These are phyloP conservation scores for Chlorella sorokiniana DNA, from an alignment of 139 green algal species.

Conservation along the genomic window DNA sequence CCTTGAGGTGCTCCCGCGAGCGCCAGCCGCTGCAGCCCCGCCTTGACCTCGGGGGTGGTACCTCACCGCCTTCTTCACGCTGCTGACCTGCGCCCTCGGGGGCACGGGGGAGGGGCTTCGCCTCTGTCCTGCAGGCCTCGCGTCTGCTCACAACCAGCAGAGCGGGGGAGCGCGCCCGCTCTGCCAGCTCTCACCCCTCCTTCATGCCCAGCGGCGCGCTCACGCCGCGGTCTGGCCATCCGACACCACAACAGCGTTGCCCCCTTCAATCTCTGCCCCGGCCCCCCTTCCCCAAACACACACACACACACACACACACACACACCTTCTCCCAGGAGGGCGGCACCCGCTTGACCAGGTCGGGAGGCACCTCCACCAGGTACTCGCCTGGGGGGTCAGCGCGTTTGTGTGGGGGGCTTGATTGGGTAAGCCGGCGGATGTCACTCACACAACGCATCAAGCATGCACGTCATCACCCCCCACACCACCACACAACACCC, in stretches of 20 bases:
- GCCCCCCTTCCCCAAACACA: too few relatives aligned
- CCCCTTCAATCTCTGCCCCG: too few relatives aligned
- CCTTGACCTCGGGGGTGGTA: constrained; percentile 72
- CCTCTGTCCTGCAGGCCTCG: too few relatives aligned
- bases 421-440: too few relatives aligned
- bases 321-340: constrained; percentile 63
- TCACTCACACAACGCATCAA: background rate
- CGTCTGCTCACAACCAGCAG: background rate
- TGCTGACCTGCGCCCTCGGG: constrained; percentile 37
- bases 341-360: constrained; percentile 43
- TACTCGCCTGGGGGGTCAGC: constrained; percentile 52
- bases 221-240: too few relatives aligned
- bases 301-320: too few relatives aligned
- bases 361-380: constrained; percentile 79
- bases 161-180: too few relatives aligned
- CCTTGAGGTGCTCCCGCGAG: constrained; percentile 59
- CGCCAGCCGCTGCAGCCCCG: constrained; percentile 52
- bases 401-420: too few relatives aligned
- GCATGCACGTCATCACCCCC: background rate
- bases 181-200: too few relatives aligned
- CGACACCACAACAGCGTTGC: too few relatives aligned
- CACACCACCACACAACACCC: background rate
- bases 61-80: constrained; percentile 78
- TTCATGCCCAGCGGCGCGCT: too few relatives aligned
- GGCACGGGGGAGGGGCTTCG: too few relatives aligned